Conservation (phyloP, 2,329 filamentous ascomycete genomes). For the Cytospora chrysosperma region DNA sequence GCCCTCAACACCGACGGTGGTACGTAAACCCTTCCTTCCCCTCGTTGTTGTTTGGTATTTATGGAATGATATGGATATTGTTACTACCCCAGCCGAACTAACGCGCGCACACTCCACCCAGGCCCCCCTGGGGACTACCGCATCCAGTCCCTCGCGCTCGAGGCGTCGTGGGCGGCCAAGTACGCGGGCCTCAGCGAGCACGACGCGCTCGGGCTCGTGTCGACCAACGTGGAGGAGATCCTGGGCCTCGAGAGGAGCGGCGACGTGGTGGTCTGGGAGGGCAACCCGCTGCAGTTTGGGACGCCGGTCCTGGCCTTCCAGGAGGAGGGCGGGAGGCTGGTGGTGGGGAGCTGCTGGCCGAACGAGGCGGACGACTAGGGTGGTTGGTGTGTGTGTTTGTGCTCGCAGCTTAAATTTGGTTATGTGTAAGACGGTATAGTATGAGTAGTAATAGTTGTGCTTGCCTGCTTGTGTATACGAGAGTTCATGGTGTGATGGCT, state of each 20-base stretch:
- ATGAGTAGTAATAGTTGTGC: no score
- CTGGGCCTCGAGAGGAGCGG: conserved; percentile 36
- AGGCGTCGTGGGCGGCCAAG: conserved; percentile 42
- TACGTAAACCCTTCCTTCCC: background rate
- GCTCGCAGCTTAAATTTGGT: no score
- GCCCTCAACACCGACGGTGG: conserved; percentile 31
- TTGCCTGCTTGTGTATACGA: no score
- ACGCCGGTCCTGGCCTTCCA: conserved; percentile 40
- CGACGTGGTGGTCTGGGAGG: conserved; percentile 45
- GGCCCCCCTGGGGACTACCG: conserved; percentile 35
- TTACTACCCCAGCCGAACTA: background rate
- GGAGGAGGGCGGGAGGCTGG: conserved; percentile 31
- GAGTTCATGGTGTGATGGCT: background rate
- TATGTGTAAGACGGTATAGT: no score
- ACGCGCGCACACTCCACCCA: conserved; percentile 9
- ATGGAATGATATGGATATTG: no score
- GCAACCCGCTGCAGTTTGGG: conserved; percentile 41
- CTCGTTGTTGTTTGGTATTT: no score
- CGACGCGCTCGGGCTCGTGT: conserved; percentile 38
- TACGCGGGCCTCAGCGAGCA: conserved; percentile 37
- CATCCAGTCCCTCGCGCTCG: conserved; percentile 39
- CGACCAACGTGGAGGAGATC: conserved; percentile 42
- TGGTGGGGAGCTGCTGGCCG: conserved; percentile 37
- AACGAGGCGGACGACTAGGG: conserved; percentile 24
- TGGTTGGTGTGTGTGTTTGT: background rate